Evolutionary conservation across 2,329 filamentous ascomycete species (phyloP).

Genomic region (Calonectria montana): DNA sequence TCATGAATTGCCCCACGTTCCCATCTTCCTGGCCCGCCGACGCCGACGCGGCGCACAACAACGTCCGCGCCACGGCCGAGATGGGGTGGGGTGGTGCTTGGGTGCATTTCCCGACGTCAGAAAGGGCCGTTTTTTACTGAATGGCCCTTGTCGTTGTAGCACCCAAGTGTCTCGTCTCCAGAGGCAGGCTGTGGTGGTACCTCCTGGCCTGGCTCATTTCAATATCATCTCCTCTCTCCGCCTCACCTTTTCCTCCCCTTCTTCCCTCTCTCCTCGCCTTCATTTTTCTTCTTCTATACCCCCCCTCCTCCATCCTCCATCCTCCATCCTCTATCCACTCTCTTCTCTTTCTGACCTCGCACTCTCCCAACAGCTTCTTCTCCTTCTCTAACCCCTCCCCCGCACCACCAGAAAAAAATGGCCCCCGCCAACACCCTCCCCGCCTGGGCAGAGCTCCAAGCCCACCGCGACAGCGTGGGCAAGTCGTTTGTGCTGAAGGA

Average conservation of each 20-base stretch:
- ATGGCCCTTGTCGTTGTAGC: constrained; percentile 17
- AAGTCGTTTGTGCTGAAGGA: constrained; percentile 94
- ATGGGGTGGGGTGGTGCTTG: constrained; percentile 8
- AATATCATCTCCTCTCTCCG: constrained; percentile 26
- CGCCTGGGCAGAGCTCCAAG: constrained; percentile 90
- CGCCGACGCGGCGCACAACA: constrained; percentile 27
- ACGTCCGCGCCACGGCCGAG: constrained; percentile 29
- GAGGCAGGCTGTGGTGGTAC: neutral
- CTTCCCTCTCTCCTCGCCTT: neutral
- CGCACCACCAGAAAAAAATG: constrained; percentile 57
- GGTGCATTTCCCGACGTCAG: constrained; percentile 17
- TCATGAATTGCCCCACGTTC: constrained; percentile 37
- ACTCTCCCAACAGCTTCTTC: constrained; percentile 3
- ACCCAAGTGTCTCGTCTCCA: neutral
- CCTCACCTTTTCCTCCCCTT: constrained; percentile 21
- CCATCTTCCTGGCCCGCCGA: constrained; percentile 23
- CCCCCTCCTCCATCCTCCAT: neutral
- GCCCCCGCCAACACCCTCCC: constrained; percentile 86
- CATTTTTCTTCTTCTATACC: neutral
- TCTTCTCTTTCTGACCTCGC: constrained; percentile 17
- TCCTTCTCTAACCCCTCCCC: neutral
- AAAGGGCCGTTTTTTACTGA: constrained; percentile 13
- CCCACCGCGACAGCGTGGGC: constrained; percentile 87
- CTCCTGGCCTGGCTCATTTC: constrained; percentile 5
- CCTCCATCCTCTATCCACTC: neutral